Percentiles rank a stretch among this genome's conserved stretches.
These are phyloP conservation scores for Wickerhamiella nectarea DNA, from an alignment of 805 yeast species.

Conservation along the genomic window DNA sequence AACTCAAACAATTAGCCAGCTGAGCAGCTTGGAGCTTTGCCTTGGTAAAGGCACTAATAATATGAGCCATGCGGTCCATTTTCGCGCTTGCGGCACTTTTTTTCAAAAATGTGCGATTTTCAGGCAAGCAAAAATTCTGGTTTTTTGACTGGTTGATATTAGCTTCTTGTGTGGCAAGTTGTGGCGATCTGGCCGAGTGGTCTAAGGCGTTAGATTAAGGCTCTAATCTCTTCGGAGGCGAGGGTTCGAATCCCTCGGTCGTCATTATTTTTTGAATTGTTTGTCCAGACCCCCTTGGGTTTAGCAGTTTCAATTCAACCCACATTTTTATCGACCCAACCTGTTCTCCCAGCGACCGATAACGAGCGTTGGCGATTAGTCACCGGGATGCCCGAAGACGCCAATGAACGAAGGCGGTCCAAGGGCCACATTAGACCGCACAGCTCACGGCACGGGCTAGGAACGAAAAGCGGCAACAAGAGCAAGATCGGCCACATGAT, in stretches of 20 bases:
- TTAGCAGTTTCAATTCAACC: not conserved
- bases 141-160: too few relatives aligned
- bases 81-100: too few relatives aligned
- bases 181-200: constrained; percentile 25
- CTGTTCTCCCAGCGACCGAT: not conserved
- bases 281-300: too few relatives aligned
- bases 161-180: not conserved
- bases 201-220: constrained; percentile 25
- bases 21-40: too few relatives aligned
- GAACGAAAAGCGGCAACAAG: not conserved
- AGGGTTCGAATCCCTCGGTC: constrained; percentile 25
- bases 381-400: constrained; percentile 4
- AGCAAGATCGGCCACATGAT: not conserved
- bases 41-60: too few relatives aligned
- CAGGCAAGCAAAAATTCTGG: too few relatives aligned
- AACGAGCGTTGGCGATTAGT: not conserved
- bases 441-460: constrained; percentile 3
- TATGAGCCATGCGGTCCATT: too few relatives aligned
- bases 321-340: not conserved
- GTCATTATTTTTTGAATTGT: constrained; percentile 18
- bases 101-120: too few relatives aligned
- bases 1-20: too few relatives aligned
- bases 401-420: not conserved
- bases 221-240: constrained; percentile 26
- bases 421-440: constrained; percentile 1